These are phyloP conservation scores for Ceratobasidium sp. DNA, from an alignment of 1,284 basidiomycete genomes.

Conservation along the genomic window DNA sequence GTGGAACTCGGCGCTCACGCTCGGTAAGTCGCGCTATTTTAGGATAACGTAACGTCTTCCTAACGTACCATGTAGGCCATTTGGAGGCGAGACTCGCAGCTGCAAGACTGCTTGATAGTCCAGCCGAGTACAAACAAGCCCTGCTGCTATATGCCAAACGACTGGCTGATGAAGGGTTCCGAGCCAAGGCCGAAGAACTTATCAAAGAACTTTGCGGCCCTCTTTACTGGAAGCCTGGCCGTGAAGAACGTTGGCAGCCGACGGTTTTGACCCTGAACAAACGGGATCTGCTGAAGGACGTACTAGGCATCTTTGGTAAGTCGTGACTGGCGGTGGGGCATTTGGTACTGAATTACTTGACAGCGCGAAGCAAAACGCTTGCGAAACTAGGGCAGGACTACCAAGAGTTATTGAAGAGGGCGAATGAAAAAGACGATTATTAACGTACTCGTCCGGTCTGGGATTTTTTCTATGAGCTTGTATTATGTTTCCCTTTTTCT, in stretches of 20 bases:
- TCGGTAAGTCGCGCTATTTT: slow-evolving; percentile 53
- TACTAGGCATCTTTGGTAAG: slow-evolving; percentile 78
- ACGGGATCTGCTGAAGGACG: slow-evolving; percentile 81
- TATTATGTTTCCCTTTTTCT: too few species aligned
- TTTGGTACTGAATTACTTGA: slow-evolving; percentile 6
- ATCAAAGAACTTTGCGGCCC: slow-evolving; percentile 89
- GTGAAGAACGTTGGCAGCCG: slow-evolving; percentile 71
- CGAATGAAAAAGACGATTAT: slow-evolving; percentile 37
- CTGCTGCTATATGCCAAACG: slow-evolving; percentile 80
- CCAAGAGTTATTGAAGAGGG: slow-evolving; percentile 73
- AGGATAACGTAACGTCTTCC: neutral
- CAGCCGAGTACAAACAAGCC: slow-evolving; percentile 81
- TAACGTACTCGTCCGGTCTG: too few species aligned
- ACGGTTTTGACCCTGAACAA: slow-evolving; percentile 75
- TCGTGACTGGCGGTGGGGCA: slow-evolving; percentile 14
- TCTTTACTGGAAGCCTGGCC: slow-evolving; percentile 71
- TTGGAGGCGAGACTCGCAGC: slow-evolving; percentile 82
- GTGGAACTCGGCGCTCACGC: slow-evolving; percentile 81
- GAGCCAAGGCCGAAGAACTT: slow-evolving; percentile 86
- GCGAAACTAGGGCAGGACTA: slow-evolving; percentile 78
- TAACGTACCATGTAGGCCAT: slow-evolving; percentile 62
- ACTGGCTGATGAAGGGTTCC: slow-evolving; percentile 86
- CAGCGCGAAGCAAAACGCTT: slow-evolving; percentile 77
- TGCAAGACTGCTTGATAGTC: slow-evolving; percentile 77
- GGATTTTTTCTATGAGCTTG: too few species aligned